Percentiles rank a stretch among this genome's conserved stretches.
Evolutionary conservation across 441 rosid genomes (phyloP).

Genomic region (Aquilaria agallochum): DNA sequence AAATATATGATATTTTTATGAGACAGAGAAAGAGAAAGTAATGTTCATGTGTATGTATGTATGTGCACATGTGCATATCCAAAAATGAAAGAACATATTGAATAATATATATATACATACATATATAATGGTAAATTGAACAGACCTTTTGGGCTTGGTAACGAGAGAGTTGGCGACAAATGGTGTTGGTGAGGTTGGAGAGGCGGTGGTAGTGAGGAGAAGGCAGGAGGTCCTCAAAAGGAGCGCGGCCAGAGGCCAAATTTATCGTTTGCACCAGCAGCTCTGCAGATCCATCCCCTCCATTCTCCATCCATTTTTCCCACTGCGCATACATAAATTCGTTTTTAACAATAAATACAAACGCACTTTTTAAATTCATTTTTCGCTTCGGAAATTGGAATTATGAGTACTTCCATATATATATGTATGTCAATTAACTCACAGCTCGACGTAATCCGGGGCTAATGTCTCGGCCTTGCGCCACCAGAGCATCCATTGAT

Average conservation of each 20-base stretch:
- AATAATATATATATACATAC: too few relatives aligned
- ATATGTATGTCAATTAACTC: slow-evolving; percentile 13
- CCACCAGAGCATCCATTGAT: slow-evolving; percentile 44
- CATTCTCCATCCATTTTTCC: slow-evolving; percentile 62
- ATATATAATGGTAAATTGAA: background rate
- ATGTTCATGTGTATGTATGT: too few relatives aligned
- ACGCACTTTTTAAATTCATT: too few relatives aligned
- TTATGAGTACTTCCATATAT: too few relatives aligned
- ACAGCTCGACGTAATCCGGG: slow-evolving; percentile 46
- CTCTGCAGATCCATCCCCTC: slow-evolving; percentile 57
- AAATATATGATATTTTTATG: too few relatives aligned
- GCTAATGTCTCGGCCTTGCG: slow-evolving; percentile 46
- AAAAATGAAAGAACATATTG: too few relatives aligned
- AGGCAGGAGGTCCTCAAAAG: slow-evolving; percentile 19
- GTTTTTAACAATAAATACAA: background rate
- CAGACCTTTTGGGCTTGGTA: slow-evolving; percentile 30
- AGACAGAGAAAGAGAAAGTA: too few relatives aligned
- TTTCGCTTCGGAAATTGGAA: background rate
- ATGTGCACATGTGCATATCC: too few relatives aligned
- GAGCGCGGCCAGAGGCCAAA: slow-evolving; percentile 24
- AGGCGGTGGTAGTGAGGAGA: slow-evolving; percentile 37
- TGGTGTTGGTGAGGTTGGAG: slow-evolving; percentile 28
- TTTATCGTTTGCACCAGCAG: slow-evolving; percentile 48
- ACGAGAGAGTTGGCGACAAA: slow-evolving; percentile 27
- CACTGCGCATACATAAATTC: slow-evolving; percentile 34